Base-by-base conservation (phyloP, 495 filamentous ascomycete species). In the Terfezia claveryi region DNA sequence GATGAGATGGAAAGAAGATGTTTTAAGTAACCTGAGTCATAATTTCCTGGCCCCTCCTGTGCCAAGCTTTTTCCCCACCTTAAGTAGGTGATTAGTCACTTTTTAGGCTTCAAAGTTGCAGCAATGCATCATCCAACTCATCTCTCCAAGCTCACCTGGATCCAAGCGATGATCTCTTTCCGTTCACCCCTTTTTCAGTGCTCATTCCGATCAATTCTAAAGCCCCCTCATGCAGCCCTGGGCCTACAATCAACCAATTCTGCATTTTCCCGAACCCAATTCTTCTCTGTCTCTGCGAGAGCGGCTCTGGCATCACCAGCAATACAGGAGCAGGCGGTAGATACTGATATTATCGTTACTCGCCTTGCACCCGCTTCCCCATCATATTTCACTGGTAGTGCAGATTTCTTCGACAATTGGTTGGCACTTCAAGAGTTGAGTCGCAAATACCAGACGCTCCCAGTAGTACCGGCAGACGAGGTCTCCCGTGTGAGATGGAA, bases 341-440 rank as follows among this genome's bases (percentile, higher is more conserved):
- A 32, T 32, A 32, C 4, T 32, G 27, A 32, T 32, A 1, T 4
- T 32, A 32, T 32, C 27, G 27, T 46, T 23, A 78, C 83, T 55
- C 83, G 91, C 54, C 71, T 92, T 27, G 71, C 93, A 38, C 91
- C 91, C 16, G 73, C 76, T 0, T 94, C 91, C 8, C 82, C 85
- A 2, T 86, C 88, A 50, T 99, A 96, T 70, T 99, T 96, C 74
- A 88, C 86, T 58, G 81, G 80, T 37, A 81, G 76, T 41, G 83
- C 87, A 3, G 71, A 73, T 38, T 95, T 92, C 73, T 89, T 81
- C 70, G 91, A 99, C 68, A 76, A 82, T 65, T 75, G 83, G 61
- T 76, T 99, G 57, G 65, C 68, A 2, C 74, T 99, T 12, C 76
- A 85, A 60, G 65, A 74, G 10, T 74, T 96, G 20, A 68, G 82